These are phyloP conservation scores for Botrytis deweyae DNA, from an alignment of 2,329 filamentous ascomycete genomes.

Conservation along the genomic window DNA sequence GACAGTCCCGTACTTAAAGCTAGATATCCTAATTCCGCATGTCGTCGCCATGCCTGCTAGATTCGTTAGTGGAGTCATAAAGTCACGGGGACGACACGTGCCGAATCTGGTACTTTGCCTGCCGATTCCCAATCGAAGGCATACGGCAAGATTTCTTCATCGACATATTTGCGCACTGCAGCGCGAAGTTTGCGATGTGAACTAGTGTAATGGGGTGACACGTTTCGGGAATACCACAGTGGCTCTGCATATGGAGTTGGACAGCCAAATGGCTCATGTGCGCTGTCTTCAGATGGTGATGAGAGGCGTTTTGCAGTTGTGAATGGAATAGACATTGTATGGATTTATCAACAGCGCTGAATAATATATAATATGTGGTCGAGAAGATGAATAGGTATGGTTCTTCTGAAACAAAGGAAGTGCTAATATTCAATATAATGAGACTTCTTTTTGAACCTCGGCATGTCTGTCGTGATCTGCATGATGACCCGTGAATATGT, in stretches of 20 bases:
- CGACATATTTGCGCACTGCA: conserved; percentile 57
- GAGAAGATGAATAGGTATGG: background rate
- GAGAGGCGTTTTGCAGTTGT: background rate
- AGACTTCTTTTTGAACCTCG: background rate
- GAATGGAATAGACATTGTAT: background rate
- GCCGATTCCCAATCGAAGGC: conserved; percentile 64
- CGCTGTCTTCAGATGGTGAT: background rate
- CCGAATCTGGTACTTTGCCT: conserved; percentile 49
- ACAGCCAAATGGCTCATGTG: conserved; percentile 32
- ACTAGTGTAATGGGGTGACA: conserved; percentile 59
- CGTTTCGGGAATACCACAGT: conserved; percentile 38
- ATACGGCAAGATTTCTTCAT: conserved; percentile 56
- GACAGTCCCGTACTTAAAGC: conserved; percentile 41
- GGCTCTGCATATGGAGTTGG: conserved; percentile 38
- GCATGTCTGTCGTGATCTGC: background rate
- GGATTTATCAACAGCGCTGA: background rate
- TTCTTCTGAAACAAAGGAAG: background rate
- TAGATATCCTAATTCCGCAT: conserved; percentile 38
- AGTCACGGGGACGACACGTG: conserved; percentile 33
- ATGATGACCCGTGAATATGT: background rate
- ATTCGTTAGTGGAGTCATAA: background rate
- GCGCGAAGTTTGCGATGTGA: conserved; percentile 59
- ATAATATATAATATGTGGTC: background rate
- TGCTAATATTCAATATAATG: background rate
- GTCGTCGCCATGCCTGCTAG: conserved; percentile 34